Conservation (phyloP, 768 basidiomycete species). For the Tricholoma sp. region DNA sequence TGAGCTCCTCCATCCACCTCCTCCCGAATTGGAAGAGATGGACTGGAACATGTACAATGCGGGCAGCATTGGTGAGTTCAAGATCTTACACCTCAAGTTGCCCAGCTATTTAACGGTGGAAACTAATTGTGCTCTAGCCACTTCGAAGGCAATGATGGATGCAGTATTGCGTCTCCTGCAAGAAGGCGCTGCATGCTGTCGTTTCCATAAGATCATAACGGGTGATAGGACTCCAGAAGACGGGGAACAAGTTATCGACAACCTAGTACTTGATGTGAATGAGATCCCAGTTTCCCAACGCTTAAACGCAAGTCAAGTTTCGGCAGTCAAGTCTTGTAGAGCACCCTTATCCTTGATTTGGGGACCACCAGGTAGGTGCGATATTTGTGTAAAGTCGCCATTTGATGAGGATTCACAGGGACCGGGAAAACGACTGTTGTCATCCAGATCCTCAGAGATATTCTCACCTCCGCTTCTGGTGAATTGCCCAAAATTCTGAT, state of each 20-base stretch:
- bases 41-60: constrained; percentile 65
- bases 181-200: constrained; percentile 41
- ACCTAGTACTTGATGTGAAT: background rate
- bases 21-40: constrained; percentile 55
- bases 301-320: constrained; percentile 53
- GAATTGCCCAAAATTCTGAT: constrained; percentile 49
- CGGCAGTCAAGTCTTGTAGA: constrained; percentile 41
- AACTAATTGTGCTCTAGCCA: constrained; percentile 33
- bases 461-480: constrained; percentile 26
- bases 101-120: background rate
- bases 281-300: constrained; percentile 3
- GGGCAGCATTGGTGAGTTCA: constrained; percentile 48
- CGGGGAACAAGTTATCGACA: background rate
- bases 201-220: constrained; percentile 45
- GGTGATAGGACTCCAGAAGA: constrained; percentile 13
- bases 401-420: constrained; percentile 29
- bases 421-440: constrained; percentile 73
- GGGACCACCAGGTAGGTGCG: constrained; percentile 56
- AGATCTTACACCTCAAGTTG: no score
- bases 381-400: background rate
- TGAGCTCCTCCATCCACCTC: constrained; percentile 49
- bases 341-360: constrained; percentile 53
- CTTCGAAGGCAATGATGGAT: constrained; percentile 61
- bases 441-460: constrained; percentile 48
- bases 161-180: constrained; percentile 44